These are phyloP conservation scores for Medakamo hakoo DNA, from an alignment of 139 green algal genomes.

Conservation along the genomic window DNA sequence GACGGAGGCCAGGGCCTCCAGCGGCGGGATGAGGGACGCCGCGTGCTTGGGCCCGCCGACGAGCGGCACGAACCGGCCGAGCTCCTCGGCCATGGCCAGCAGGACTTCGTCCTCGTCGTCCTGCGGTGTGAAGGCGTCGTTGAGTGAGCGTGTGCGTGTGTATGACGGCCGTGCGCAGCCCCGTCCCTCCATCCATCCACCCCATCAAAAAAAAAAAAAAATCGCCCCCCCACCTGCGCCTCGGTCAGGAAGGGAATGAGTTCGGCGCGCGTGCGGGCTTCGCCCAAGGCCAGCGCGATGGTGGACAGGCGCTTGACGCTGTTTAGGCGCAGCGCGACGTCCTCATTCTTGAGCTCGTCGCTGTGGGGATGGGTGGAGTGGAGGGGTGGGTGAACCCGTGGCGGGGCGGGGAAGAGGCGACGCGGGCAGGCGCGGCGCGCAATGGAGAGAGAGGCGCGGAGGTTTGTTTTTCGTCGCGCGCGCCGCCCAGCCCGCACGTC, in stretches of 20 bases:
- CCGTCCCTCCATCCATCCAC: too few relatives aligned
- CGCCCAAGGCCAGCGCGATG: constrained; percentile 86
- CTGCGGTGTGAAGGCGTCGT: not conserved
- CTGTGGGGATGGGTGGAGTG: constrained; percentile 22
- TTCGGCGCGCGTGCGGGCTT: constrained; percentile 84
- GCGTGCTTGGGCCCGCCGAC: constrained; percentile 73
- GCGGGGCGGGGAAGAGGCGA: not conserved
- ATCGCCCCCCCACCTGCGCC: too few relatives aligned
- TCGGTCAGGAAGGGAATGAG: constrained; percentile 96
- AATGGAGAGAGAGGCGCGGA: not conserved
- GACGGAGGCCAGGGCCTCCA: constrained; percentile 85
- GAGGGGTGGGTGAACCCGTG: not conserved
- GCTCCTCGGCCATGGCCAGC: constrained; percentile 87
- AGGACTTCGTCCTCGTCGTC: constrained; percentile 71
- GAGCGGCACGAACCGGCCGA: constrained; percentile 85
- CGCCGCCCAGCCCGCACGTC: not conserved
- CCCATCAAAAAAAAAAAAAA: too few relatives aligned
- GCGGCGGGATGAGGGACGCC: constrained; percentile 62
- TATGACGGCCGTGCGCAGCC: too few relatives aligned
- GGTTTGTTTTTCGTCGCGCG: not conserved
- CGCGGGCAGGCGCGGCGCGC: not conserved
- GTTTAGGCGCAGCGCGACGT: constrained; percentile 81
- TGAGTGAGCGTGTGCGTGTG: not conserved
- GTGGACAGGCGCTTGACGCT: constrained; percentile 74
- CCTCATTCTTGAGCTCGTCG: constrained; percentile 86